Percentiles rank a stretch among this genome's conserved stretches.
Evolutionary conservation across 345 rosid species (phyloP).

Genomic region (Boechera divaricarpa): DNA sequence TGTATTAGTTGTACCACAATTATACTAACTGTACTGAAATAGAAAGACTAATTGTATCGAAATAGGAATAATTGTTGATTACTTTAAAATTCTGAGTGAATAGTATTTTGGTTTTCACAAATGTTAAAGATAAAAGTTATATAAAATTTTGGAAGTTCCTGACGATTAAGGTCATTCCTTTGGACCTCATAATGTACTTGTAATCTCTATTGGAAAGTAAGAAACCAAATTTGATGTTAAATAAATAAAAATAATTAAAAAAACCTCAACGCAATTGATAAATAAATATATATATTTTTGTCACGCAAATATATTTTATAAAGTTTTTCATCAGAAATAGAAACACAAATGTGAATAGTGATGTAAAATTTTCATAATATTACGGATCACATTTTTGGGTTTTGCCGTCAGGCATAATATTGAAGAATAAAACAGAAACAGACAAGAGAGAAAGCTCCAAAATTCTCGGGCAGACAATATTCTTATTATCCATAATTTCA

Average conservation of each 20-base stretch:
- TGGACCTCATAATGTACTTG: background rate
- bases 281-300: background rate
- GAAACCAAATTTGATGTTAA: background rate
- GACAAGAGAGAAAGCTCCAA: slow-evolving; percentile 45
- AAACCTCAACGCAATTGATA: background rate
- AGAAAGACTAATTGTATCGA: too few species aligned
- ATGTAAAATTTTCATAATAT: background rate
- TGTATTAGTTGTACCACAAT: too few species aligned
- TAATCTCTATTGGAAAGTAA: background rate
- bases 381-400: background rate
- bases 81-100: too few species aligned
- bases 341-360: slow-evolving; percentile 11
- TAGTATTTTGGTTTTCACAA: too few species aligned
- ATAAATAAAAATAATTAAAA: background rate
- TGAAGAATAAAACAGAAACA: slow-evolving; percentile 31
- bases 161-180: too few species aligned
- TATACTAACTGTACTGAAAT: too few species aligned
- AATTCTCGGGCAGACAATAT: slow-evolving; percentile 46
- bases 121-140: too few species aligned
- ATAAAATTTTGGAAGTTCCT: too few species aligned
- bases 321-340: slow-evolving; percentile 5
- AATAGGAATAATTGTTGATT: too few species aligned
- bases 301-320: too few species aligned
- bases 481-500: slow-evolving; percentile 46
- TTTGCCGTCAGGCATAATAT: slow-evolving; percentile 15